Evolutionary conservation across 2,329 filamentous ascomycete species (phyloP), one percentile per base, ranked within the genome.

Genomic region (Alternaria solani): DNA sequence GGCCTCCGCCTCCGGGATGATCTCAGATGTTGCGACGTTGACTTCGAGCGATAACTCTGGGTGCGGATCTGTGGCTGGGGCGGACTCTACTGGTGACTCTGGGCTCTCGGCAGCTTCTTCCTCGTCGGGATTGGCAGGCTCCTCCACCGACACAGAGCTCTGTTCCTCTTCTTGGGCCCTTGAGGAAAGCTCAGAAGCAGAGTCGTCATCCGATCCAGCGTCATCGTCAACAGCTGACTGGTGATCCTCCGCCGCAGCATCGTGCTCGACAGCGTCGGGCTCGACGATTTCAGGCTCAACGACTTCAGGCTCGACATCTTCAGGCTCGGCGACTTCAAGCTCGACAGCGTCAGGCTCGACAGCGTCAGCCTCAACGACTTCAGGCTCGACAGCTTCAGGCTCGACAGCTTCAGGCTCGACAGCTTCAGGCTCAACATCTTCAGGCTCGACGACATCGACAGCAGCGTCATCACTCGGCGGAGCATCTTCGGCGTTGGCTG

Each of bases 111-210:
- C 39, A 5, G 51, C 38, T 38, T 54, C 51, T 38, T 59, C 49
- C 1, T 52, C 30, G 20, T 42, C 57, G 14, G 20, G 23, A 42
- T 52, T 38, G 23, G 23, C 34, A n/a, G 25, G 43, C 20, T 63
- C 57, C 14, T 49, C 48, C 5, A 26, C 52, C 16, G 41, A 42
- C 18, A 44, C 48, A 3, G 59, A 54, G 9, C 38, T 48, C 16
- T 38, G 26, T 28, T 51, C 53, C 36, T 57, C 53, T 20, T 51
- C 41, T 23, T 28, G 53, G 7, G 34, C 42, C 28, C 43, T 25
- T 16, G 42, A 39, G 11, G 58, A 57, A 18, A 26, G 41, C n/a
- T 38, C 53, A 4, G 57, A 60, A 46, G 39, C 52, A 8, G 57
- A 39, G 25, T 36, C 46, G 42, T 56, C 46, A 16, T 38, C 30